A percentile compares a stretch with the other conserved stretches of the same genome.
Conservation (phyloP, 2,329 filamentous ascomycete species). For the Fusarium dimerum region DNA sequence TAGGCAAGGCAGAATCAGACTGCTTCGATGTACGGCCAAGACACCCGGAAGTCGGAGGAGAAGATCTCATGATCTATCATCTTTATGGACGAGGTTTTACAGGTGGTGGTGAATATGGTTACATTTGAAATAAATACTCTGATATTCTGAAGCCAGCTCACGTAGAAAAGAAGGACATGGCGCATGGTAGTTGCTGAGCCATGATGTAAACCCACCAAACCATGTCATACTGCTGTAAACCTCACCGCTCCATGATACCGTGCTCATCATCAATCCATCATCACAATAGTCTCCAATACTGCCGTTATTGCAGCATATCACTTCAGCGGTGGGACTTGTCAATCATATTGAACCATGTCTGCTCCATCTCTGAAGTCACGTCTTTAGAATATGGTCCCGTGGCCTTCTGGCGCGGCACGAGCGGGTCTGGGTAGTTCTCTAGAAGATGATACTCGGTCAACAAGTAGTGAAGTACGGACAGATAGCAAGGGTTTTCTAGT, state of each 20-base stretch:
- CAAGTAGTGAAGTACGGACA: neutral
- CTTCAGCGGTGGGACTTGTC: conserved; percentile 15
- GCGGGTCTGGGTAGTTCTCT: conserved; percentile 46
- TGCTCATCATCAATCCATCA: too few species aligned
- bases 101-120: too few species aligned
- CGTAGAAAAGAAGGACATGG: too few species aligned
- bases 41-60: too few species aligned
- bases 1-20: too few species aligned
- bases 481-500: neutral
- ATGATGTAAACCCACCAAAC: neutral
- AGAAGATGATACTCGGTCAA: conserved; percentile 10
- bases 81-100: too few species aligned
- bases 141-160: too few species aligned
- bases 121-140: too few species aligned
- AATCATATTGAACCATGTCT: conserved; percentile 39
- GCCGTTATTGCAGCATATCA: neutral
- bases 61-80: too few species aligned
- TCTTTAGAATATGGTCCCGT: conserved; percentile 39
- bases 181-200: too few species aligned
- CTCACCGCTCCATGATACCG: neutral
- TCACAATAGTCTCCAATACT: neutral
- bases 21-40: too few species aligned
- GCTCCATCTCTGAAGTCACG: conserved; percentile 44
- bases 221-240: neutral
- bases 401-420: conserved; percentile 39